These are phyloP conservation scores for Beta corolliflora DNA, from an alignment of 179 eudicot species.

Conservation along the genomic window DNA sequence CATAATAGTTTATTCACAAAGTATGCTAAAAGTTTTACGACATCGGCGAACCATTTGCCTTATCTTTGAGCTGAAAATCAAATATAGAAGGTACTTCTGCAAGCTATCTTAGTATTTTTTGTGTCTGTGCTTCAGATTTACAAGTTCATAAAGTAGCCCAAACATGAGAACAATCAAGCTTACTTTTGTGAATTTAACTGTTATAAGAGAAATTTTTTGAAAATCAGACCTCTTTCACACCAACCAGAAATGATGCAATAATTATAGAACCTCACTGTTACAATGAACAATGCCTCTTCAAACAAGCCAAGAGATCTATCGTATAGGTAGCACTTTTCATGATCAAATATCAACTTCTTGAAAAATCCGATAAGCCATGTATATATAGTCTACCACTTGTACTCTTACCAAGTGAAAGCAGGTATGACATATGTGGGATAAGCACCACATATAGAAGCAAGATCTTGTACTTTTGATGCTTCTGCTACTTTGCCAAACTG, in stretches of 20 bases:
- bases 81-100: not conserved
- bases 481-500: constrained; percentile 62
- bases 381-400: not conserved
- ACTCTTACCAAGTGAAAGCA: constrained; percentile 64
- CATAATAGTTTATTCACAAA: no score
- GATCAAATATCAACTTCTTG: not conserved
- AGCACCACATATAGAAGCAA: constrained; percentile 58
- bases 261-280: not conserved
- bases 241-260: not conserved
- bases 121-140: not conserved
- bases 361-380: not conserved
- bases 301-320: not conserved
- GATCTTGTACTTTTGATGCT: constrained; percentile 54
- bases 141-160: not conserved
- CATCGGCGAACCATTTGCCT: not conserved
- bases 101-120: not conserved
- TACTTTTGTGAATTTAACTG: not conserved
- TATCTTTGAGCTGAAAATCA: not conserved
- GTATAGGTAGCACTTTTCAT: not conserved
- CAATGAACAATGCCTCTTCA: not conserved
- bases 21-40: not conserved
- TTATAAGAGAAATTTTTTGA: not conserved
- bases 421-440: constrained; percentile 68
- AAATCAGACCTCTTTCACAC: not conserved
- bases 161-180: not conserved